Conservation (phyloP, 805 yeast species). For the Starmerella geochares region DNA sequence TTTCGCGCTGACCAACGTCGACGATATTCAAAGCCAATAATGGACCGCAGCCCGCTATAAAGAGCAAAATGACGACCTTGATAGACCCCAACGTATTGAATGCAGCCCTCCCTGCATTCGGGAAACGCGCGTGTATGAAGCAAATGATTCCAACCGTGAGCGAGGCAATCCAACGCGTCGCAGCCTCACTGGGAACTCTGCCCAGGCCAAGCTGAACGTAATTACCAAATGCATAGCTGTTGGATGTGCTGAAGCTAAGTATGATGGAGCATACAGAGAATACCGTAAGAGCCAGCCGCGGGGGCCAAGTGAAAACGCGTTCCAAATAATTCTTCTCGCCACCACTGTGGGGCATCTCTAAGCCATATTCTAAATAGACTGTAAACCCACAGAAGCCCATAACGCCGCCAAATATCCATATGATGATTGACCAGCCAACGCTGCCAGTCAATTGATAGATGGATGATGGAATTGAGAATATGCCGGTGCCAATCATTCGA, state of each 20-base stretch:
- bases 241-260: conserved; percentile 53
- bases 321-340: conserved; percentile 62
- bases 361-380: conserved; percentile 56
- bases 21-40: conserved; percentile 28
- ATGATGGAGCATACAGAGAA: conserved; percentile 47
- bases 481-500: conserved; percentile 67
- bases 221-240: conserved; percentile 55
- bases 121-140: conserved; percentile 41
- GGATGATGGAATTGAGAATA: conserved; percentile 57
- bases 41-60: conserved; percentile 42
- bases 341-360: conserved; percentile 55
- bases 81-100: conserved; percentile 47
- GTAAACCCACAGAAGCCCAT: conserved; percentile 46
- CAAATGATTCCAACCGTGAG: conserved; percentile 37
- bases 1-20: conserved; percentile 29
- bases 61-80: conserved; percentile 42
- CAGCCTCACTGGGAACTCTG: conserved; percentile 31
- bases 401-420: conserved; percentile 57
- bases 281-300: conserved; percentile 41
- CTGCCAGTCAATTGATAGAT: conserved; percentile 49
- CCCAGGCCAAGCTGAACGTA: conserved; percentile 42
- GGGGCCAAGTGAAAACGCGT: conserved; percentile 46
- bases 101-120: conserved; percentile 42
- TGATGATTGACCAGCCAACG: conserved; percentile 45
- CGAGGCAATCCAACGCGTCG: conserved; percentile 38